Evolutionary conservation across 306 rosid species (phyloP), one percentile per base, ranked within the genome.

Genomic region (Comarum palustre): DNA sequence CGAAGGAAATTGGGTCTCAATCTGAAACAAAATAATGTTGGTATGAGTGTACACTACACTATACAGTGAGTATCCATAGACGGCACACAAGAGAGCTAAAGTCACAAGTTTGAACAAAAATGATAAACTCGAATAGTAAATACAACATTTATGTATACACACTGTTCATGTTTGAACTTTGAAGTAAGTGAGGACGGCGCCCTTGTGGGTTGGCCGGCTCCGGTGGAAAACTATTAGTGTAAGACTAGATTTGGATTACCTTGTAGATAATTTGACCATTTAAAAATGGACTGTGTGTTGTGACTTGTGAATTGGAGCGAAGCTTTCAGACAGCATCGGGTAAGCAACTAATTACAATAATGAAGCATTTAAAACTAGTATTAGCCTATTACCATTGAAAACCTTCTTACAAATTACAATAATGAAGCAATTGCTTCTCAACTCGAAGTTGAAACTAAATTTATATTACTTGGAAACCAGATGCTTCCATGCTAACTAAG

Each of bases 401-500:
- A 54, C 75, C 72, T 83, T 74, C 74, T 79, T 78, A 70, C 63
- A 75, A 58, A 38, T 64, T 34, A 73, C 72, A 60, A 15, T 31
- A 14, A 15, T 6, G 34, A 79, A 73, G 59, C 68, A 79, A 78
- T 82, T 68, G 77, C 59, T 77, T 79, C 47, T 72, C 43, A 50
- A 73, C 62, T 64, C 68, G 41, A 72, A 71, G 65, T 19, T 39
- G 47, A 77, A 29, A 78, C 69, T 27, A 46, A 15, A 76, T 27
- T 59, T 57, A 70, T 67, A 83, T 62, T 77, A 70, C 69, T 80
- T 14, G 85, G 86, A 92, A 90, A 73, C 91, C 76, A 84, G 91
- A 77, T 61, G 82, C 81, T 87, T 84, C 80, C 87, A 69, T 69
- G 67, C 82, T 77, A 71, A 54, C 25, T 58, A 77, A 81, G 71